Base-by-base conservation (phyloP, 768 basidiomycete species). In the Russula sp. region DNA sequence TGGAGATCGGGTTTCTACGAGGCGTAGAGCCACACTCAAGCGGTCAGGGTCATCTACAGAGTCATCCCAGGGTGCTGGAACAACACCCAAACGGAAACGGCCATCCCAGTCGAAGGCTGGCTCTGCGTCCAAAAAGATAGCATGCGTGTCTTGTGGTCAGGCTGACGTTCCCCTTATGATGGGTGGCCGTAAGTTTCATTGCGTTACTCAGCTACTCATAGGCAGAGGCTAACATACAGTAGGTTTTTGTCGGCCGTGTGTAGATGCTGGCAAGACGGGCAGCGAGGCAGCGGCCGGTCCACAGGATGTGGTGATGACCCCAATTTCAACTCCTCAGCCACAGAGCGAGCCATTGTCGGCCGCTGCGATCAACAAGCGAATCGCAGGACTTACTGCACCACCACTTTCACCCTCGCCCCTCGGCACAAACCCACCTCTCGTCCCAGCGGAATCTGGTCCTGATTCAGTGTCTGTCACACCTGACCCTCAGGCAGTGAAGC, bases 131-230 rank as follows among this genome's bases (percentile, higher is more conserved):
- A 75, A 77, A 1, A 73, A 76, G 48, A 83, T 84, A 8, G 75
- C 79, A 37, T 91, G 88, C 65, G 74, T 79, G 44, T 74, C 81
- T 6, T 91, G 88, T 71, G 80, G 81, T 49, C 79, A 82, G 70
- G 82, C 79, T 16, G 86, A 88, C 69, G 88, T 90, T 14, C 89
- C 89, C 6, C 77, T 91, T n/a, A 82, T 89, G 57, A 77, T 85
- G 71, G 87, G 87, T 61, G 89, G 88, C 47, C 80, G 89, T 89
- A 67, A 79, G 88, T 79, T 31, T n/a, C 20, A 13, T 40, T 34
- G 22, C 18, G n/a, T 53, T 59, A 35, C 32, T 53, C 53, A 10
- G n/a, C 20, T 20, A 22, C 20, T 48, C 22, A 56, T 22, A 48
- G 51, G 57, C 39, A 65, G 45, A 20, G 9, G 50, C 40, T 37